Base-by-base conservation (phyloP, 306 rosid species). In the Quercus parvula region DNA sequence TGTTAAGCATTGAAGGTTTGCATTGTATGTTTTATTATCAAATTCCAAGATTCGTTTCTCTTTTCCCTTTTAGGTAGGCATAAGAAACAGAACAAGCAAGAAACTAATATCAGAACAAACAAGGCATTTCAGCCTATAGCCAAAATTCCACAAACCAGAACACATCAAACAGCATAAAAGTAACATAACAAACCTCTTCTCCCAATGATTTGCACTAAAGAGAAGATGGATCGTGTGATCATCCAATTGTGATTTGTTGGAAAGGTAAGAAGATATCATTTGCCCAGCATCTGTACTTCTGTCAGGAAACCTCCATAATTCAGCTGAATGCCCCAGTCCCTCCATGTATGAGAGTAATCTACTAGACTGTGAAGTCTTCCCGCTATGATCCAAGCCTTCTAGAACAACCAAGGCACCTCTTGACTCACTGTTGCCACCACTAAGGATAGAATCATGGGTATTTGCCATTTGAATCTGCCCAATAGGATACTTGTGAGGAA, bases 151-250 rank as follows among this genome's bases (percentile, higher is more conserved):
- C 54, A 49, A 12, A 49, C 54, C 54, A 49, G 1, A 49, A 49
- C 54, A 49, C 54, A 49, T 10, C 54, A 49, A 49, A 13, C 15
- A 10, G 54, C 54, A 49, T 49, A 61, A 69, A 24, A 56, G 46
- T 67, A 52, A 56, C 55, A 59, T 31, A 70, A 41, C 85, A 4
- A 86, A 95, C 98, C 98, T 92, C 79, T 90, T 93, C 83, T 95
- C 99, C 99, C 98, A 95, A 51, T 94, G 94, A 78, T 95, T 95
- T 54, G 99, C 98, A 67, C 98, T 95, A 70, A 95, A 95, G 82
- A 95, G 99, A 69, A 91, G 97, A 84, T 95, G 98, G 72, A 95
- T 83, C 1, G 93, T 79, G 75, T 25, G 97, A 81, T 95, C 99
- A 76, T 95, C 98, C 75, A 90, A 85, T 77, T 95, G 94, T 0